Evolutionary conservation across 768 basidiomycete species (phyloP).

Genomic region (Hysterangium stoloniferum): DNA sequence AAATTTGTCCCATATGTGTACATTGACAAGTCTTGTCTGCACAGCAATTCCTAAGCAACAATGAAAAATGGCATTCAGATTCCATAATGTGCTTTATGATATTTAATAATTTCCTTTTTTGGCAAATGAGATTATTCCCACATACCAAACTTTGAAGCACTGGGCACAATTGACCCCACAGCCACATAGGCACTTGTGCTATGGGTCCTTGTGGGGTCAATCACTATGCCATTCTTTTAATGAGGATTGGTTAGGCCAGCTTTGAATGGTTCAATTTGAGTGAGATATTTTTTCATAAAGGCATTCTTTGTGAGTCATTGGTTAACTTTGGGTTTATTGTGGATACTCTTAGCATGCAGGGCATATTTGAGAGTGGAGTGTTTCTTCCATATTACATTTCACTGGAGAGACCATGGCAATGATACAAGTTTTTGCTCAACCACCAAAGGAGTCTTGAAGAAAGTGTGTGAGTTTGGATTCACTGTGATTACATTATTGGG

Average conservation of each 20-base stretch:
- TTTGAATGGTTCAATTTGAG: slow-evolving; percentile 89
- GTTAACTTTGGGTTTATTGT: slow-evolving; percentile 92
- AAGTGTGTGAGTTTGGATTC: slow-evolving; percentile 97
- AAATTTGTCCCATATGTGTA: too few relatives aligned
- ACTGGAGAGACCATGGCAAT: slow-evolving; percentile 95
- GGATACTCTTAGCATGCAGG: slow-evolving; percentile 88
- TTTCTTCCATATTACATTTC: slow-evolving; percentile 92
- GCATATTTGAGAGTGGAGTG: slow-evolving; percentile 97
- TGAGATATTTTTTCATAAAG: slow-evolving; percentile 87
- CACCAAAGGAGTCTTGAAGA: slow-evolving; percentile 97
- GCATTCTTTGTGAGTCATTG: slow-evolving; percentile 90
- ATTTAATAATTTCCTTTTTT: too few relatives aligned
- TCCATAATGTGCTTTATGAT: too few relatives aligned
- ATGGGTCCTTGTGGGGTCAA: too few relatives aligned
- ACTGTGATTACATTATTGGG: slow-evolving; percentile 30
- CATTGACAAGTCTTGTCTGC: too few relatives aligned
- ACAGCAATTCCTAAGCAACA: too few relatives aligned
- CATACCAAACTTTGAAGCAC: too few relatives aligned
- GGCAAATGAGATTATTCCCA: too few relatives aligned
- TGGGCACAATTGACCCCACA: too few relatives aligned
- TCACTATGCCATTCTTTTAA: slow-evolving; percentile 94
- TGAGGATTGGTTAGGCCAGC: slow-evolving; percentile 84
- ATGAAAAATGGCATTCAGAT: too few relatives aligned
- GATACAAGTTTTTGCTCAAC: slow-evolving; percentile 94
- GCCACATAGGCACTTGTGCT: too few relatives aligned